phyloP scores from a whole-genome alignment of 306 rosid species.

The Lotus japonicus region DNA sequence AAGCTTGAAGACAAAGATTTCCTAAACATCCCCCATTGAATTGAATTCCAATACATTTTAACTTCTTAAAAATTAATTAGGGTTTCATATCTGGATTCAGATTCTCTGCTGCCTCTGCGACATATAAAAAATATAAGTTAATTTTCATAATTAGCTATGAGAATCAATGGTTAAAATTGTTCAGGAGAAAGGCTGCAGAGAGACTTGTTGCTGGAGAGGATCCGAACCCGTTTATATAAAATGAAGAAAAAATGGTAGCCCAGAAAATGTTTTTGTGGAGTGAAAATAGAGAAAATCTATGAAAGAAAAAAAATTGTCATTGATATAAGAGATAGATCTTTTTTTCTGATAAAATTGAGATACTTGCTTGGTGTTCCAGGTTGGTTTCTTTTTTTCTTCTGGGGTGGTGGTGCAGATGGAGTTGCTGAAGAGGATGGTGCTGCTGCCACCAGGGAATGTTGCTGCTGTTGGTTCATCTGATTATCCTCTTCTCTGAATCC shows the following conservation, averaged over 20 bases:
- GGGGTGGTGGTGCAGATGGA: conserved; percentile 39
- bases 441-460: conserved; percentile 38
- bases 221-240: neutral
- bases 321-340: conserved; percentile 7
- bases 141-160: too few species aligned
- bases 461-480: conserved; percentile 55
- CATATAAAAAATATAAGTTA: too few species aligned
- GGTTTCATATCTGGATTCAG: conserved; percentile 2
- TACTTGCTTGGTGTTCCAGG: conserved; percentile 96
- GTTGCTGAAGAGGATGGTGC: conserved; percentile 47
- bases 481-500: conserved; percentile 69
- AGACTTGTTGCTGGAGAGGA: too few species aligned
- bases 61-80: neutral
- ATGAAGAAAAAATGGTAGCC: neutral
- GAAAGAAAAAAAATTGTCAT: neutral
- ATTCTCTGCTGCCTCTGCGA: too few species aligned
- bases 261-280: neutral
- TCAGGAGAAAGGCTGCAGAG: too few species aligned
- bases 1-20: conserved; percentile 20
- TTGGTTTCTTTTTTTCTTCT: conserved; percentile 80
- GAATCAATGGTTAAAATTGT: too few species aligned
- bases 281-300: neutral
- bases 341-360: conserved; percentile 17
- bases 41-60: neutral
- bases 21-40: conserved; percentile 3